phyloP scores from a whole-genome alignment of 2,329 filamentous ascomycete genomes.

The Aspergillus arachidicola region DNA sequence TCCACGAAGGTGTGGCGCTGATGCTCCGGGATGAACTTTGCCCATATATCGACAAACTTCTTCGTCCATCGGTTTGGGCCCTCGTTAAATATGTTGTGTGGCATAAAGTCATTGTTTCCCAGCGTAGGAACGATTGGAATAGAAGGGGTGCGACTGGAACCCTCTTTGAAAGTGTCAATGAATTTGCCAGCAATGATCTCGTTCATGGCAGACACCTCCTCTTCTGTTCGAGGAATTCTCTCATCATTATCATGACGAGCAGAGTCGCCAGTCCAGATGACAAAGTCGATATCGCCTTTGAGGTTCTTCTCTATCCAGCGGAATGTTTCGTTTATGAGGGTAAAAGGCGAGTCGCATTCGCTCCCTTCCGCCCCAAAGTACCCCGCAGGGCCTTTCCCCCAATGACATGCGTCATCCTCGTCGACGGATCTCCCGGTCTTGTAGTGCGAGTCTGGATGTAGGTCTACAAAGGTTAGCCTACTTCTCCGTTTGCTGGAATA shows the following conservation, averaged over 20 bases:
- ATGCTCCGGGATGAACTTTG: conserved; percentile 83
- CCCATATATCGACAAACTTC: conserved; percentile 78
- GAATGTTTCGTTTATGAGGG: conserved; percentile 85
- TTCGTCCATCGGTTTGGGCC: conserved; percentile 88
- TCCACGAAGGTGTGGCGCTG: conserved; percentile 89
- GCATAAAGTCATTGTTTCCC: conserved; percentile 96
- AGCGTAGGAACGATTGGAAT: conserved; percentile 88
- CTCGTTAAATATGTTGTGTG: conserved; percentile 86
- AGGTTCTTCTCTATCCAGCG: conserved; percentile 81
- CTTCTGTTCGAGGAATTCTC: conserved; percentile 70
- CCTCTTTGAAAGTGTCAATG: conserved; percentile 66
- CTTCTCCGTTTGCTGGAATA: conserved; percentile 25
- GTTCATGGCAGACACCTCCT: conserved; percentile 79
- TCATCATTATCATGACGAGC: conserved; percentile 89
- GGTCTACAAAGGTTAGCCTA: conserved; percentile 58
- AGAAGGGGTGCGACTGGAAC: conserved; percentile 60
- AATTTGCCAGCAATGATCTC: conserved; percentile 75
- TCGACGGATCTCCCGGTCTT: conserved; percentile 69
- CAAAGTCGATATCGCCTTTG: conserved; percentile 80
- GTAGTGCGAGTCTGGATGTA: conserved; percentile 91
- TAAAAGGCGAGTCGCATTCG: conserved; percentile 81
- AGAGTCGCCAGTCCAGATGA: conserved; percentile 90
- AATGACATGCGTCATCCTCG: conserved; percentile 74
- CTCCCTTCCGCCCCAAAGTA: conserved; percentile 82
- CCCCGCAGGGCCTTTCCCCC: conserved; percentile 74